A percentile compares a stretch with the other conserved stretches of the same genome.
These are phyloP conservation scores for Pseudogymnoascus sp. DNA, from an alignment of 2,329 filamentous ascomycete species.

Conservation along the genomic window DNA sequence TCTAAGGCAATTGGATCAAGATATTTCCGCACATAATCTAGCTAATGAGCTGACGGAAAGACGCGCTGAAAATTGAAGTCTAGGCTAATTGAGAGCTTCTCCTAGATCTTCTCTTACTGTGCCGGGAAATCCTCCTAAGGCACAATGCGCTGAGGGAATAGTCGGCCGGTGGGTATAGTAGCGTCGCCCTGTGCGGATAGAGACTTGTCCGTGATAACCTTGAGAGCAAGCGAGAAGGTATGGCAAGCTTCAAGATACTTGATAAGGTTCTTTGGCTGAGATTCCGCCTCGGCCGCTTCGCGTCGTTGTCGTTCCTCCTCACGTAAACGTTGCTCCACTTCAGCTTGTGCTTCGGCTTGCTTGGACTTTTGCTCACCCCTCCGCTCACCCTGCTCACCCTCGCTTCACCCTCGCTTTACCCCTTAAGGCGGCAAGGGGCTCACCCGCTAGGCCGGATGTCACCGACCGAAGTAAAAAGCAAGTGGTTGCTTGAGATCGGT, in stretches of 20 bases:
- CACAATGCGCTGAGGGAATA: slow-evolving; percentile 32
- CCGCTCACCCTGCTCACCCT: too few relatives aligned
- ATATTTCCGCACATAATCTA: slow-evolving; percentile 29
- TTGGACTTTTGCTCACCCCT: slow-evolving; percentile 9
- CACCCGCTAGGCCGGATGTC: too few relatives aligned
- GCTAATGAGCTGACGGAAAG: slow-evolving; percentile 30
- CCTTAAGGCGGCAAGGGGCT: too few relatives aligned
- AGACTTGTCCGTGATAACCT: slow-evolving; percentile 28
- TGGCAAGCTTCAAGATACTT: slow-evolving; percentile 31
- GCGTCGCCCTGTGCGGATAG: slow-evolving; percentile 30
- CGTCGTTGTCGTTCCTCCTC: slow-evolving; percentile 17
- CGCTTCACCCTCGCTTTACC: too few relatives aligned
- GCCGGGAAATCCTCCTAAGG: slow-evolving; percentile 24
- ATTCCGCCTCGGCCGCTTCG: slow-evolving; percentile 1
- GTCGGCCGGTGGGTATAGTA: slow-evolving; percentile 29
- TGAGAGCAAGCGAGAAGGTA: slow-evolving; percentile 25
- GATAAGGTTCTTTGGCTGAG: not conserved
- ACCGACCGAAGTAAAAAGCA: too few relatives aligned
- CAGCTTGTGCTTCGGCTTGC: slow-evolving; percentile 6
- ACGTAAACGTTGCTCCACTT: not conserved
- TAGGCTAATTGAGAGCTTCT: not conserved
- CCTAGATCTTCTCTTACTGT: too few relatives aligned
- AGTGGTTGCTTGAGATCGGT: too few relatives aligned
- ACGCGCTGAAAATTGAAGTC: slow-evolving; percentile 24
- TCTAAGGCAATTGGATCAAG: slow-evolving; percentile 32